Evolutionary conservation across 2,329 filamentous ascomycete species (phyloP).

Genomic region (Malbranchea cinnamomea): DNA sequence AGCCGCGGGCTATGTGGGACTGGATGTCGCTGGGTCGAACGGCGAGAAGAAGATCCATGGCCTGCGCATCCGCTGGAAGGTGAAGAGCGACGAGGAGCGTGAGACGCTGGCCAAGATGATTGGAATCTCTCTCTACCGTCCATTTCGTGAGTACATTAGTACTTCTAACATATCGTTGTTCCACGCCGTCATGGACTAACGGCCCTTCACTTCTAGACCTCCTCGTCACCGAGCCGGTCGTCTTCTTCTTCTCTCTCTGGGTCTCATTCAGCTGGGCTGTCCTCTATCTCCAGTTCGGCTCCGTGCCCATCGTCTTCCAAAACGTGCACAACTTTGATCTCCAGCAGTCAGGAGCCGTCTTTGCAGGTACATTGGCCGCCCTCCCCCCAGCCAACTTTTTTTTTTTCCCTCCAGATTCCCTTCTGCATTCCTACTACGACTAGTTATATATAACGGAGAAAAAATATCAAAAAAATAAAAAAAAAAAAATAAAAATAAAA

Average conservation of each 20-base stretch:
- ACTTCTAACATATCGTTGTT: neutral
- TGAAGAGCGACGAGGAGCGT: conserved; percentile 63
- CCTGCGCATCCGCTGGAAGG: conserved; percentile 60
- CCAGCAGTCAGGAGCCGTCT: conserved; percentile 55
- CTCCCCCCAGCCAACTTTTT: neutral
- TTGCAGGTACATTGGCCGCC: conserved; percentile 31
- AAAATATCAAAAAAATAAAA: no score
- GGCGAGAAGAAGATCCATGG: conserved; percentile 15
- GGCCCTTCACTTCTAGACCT: conserved; percentile 33
- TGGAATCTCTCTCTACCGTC: conserved; percentile 55
- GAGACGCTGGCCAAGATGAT: conserved; percentile 56
- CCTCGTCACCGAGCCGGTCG: conserved; percentile 48
- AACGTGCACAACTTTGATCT: conserved; percentile 52
- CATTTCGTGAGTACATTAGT: conserved; percentile 44
- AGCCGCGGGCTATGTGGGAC: conserved; percentile 42
- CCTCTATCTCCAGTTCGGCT: conserved; percentile 70
- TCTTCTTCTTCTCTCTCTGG: conserved; percentile 70
- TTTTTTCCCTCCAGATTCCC: neutral
- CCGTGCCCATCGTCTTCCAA: conserved; percentile 63
- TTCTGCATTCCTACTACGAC: neutral
- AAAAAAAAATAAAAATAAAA: no score
- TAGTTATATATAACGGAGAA: no score
- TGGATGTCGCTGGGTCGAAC: conserved; percentile 30
- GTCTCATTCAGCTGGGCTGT: conserved; percentile 80
- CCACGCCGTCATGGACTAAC: neutral